phyloP scores from a whole-genome alignment of 2,329 filamentous ascomycete species.

The Coniochaeta ligniaria region DNA sequence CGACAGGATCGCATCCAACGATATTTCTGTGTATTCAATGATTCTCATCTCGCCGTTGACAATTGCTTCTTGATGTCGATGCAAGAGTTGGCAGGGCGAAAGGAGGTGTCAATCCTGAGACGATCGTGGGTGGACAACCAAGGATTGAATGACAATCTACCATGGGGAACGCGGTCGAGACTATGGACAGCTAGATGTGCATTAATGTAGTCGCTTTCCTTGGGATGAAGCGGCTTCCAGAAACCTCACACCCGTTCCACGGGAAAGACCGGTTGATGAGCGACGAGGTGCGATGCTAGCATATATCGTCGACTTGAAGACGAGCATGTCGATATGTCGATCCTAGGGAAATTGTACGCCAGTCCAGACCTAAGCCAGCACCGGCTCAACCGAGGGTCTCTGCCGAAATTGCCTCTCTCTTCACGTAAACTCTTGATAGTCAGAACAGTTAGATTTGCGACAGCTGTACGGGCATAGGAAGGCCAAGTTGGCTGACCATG shows the following conservation, averaged over 20 bases:
- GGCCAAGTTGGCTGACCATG: no score
- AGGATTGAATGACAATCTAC: neutral
- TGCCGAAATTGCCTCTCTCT: neutral
- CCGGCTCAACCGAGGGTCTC: neutral
- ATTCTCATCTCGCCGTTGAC: no score
- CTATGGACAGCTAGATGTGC: neutral
- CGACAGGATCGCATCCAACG: no score
- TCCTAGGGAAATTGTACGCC: neutral
- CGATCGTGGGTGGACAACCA: no score
- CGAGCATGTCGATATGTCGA: neutral
- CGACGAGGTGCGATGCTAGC: neutral
- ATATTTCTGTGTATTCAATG: no score
- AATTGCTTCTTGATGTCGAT: no score
- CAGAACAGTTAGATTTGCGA: no score
- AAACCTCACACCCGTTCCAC: neutral
- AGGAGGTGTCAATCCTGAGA: no score
- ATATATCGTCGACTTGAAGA: neutral
- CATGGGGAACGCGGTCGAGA: neutral
- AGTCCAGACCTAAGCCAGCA: neutral
- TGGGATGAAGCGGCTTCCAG: neutral
- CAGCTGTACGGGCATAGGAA: neutral
- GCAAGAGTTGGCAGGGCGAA: no score
- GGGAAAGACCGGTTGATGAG: neutral
- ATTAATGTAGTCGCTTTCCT: neutral
- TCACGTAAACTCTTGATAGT: neutral